These are phyloP conservation scores for Penicillium paxilli DNA, from an alignment of 495 filamentous ascomycete species.

Conservation along the genomic window DNA sequence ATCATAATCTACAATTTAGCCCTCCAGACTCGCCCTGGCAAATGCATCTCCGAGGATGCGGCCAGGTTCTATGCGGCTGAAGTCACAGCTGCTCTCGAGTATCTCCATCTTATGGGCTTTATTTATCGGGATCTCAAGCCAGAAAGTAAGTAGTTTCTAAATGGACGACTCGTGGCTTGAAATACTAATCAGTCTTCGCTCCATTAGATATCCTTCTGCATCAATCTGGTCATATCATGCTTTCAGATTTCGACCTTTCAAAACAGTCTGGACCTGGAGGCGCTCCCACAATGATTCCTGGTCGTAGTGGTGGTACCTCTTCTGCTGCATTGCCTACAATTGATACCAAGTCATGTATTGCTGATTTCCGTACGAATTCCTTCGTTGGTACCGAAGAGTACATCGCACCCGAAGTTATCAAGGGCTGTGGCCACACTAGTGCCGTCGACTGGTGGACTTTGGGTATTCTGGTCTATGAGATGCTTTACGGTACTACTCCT, in stretches of 20 bases:
- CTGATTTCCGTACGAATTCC: slow-evolving; percentile 96
- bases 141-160: slow-evolving; percentile 70
- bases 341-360: slow-evolving; percentile 97
- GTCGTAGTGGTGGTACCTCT: slow-evolving; percentile 72
- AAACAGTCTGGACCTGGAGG: slow-evolving; percentile 97
- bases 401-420: slow-evolving; percentile 97
- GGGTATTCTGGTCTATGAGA: slow-evolving; percentile 95
- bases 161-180: neutral
- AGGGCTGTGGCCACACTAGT: slow-evolving; percentile 96
- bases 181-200: slow-evolving; percentile 1
- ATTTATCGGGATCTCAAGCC: slow-evolving; percentile 98
- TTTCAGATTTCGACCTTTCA: slow-evolving; percentile 97
- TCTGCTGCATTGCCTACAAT: slow-evolving; percentile 85
- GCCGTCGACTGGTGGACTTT: slow-evolving; percentile 99
- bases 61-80: slow-evolving; percentile 97
- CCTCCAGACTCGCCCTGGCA: slow-evolving; percentile 92
- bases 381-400: slow-evolving; percentile 99
- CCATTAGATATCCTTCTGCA: slow-evolving; percentile 87
- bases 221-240: slow-evolving; percentile 98
- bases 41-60: slow-evolving; percentile 95
- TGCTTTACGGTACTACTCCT: slow-evolving; percentile 97
- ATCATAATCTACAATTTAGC: slow-evolving; percentile 46
- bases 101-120: slow-evolving; percentile 98
- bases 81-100: slow-evolving; percentile 96
- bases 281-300: slow-evolving; percentile 95